phyloP scores from a whole-genome alignment of 2,329 filamentous ascomycete species.

The Anthostomella pinea region DNA sequence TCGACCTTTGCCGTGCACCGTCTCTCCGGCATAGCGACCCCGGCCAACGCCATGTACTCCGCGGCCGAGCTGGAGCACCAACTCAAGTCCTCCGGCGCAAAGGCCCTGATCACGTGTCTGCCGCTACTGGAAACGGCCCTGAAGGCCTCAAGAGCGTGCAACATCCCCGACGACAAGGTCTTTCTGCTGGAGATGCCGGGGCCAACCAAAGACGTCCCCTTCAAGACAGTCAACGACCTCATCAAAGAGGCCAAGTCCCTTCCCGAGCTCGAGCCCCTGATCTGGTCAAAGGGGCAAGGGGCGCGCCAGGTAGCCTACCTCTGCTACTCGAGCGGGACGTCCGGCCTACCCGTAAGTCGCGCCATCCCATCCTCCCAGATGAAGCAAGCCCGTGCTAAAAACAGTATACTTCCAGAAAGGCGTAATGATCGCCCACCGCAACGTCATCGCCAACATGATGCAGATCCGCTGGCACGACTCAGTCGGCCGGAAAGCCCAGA shows the following conservation, averaged over 20 bases:
- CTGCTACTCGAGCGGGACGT: conserved; percentile 73
- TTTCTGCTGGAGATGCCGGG: conserved; percentile 56
- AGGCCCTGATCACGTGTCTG: conserved; percentile 66
- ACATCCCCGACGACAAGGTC: conserved; percentile 59
- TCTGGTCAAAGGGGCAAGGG: conserved; percentile 58
- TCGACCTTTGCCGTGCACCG: conserved; percentile 67
- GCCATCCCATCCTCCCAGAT: neutral
- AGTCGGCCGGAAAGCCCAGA: conserved; percentile 26
- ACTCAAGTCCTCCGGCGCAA: conserved; percentile 60
- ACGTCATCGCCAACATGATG: conserved; percentile 70
- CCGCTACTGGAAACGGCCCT: conserved; percentile 61
- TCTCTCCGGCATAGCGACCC: conserved; percentile 63
- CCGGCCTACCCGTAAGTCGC: conserved; percentile 59
- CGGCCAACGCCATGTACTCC: conserved; percentile 69
- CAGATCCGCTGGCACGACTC: conserved; percentile 52
- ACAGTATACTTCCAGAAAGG: conserved; percentile 61
- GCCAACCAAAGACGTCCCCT: conserved; percentile 41
- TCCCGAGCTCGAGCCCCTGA: conserved; percentile 46
- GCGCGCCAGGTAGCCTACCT: conserved; percentile 65
- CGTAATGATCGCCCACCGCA: conserved; percentile 73
- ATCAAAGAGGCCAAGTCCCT: conserved; percentile 55
- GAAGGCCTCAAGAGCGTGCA: conserved; percentile 57
- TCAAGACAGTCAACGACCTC: conserved; percentile 62
- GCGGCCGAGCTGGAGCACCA: conserved; percentile 65
- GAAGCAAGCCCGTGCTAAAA: conserved; percentile 1